Base-by-base conservation (phyloP, 2,329 filamentous ascomycete species). In the Colletotrichum salicis region DNA sequence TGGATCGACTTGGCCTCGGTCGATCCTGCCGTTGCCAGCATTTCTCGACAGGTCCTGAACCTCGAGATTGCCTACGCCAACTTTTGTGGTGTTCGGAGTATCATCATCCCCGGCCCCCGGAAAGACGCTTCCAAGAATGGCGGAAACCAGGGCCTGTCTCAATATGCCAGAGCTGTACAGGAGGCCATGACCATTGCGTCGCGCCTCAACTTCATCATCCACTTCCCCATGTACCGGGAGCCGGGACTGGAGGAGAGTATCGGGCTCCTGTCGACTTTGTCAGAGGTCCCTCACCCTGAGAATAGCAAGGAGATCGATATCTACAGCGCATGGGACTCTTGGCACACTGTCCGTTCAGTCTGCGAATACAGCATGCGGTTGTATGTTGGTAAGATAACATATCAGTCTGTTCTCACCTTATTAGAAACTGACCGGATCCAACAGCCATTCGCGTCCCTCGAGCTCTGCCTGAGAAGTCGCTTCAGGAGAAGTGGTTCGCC, bases 61-160 rank as follows among this genome's bases (percentile, higher is more conserved):
- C 87, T 97, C 51, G 96, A 99, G 80, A 89, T 98, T 59, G 93
- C 94, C 60, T 99, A 98, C 83, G 96, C 97, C 74, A 95, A 94
- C 74, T 99, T 98, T 83, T 98, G 95, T 78, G 97, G 97, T 45
- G 89, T 96, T 59, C 91, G 91, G 67, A 97, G 93, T 81, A 87
- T 98, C 70, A 85, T 98, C 62, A 86, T 99, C 35, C 91, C 92
- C 1, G 95, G 95, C 0, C 96, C 96, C 3, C 88, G 89, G 74
- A 83, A 90, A 15, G 89, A 92, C 74, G 86, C 89, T 69, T 86
- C 87, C 69, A 86, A 86, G 67, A 79, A 85, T 72, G 81, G 83
- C 15, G 85, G 83, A 59, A 83, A 85, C 75, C 83, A 85, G 78
- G 86, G 87, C n/a, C 79, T 88, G 86, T 78, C 92, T 0, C 94